Evolutionary conservation across 1,139 yeast genomes (phyloP).

Genomic region (Geotrichum aggregatum): DNA sequence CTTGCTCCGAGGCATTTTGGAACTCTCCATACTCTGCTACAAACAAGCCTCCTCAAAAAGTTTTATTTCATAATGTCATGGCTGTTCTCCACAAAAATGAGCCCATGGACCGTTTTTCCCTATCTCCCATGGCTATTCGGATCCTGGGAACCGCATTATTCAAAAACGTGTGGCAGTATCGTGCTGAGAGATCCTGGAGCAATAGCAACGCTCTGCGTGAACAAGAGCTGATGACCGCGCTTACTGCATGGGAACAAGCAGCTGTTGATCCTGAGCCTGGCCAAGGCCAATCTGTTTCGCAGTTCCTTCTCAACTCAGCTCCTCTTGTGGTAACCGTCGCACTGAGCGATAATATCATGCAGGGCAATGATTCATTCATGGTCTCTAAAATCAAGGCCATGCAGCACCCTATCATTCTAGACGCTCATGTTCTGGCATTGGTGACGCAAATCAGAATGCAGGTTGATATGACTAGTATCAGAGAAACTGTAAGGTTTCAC

Average conservation of each 20-base stretch:
- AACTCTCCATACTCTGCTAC: slow-evolving; percentile 20
- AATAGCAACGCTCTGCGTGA: not conserved
- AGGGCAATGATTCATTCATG: slow-evolving; percentile 3
- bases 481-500: slow-evolving; percentile 27
- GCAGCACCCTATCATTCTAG: slow-evolving; percentile 30
- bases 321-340: slow-evolving; percentile 9
- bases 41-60: not conserved
- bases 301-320: slow-evolving; percentile 11
- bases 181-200: slow-evolving; percentile 1
- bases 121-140: slow-evolving; percentile 20
- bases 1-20: slow-evolving; percentile 38
- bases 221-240: not conserved
- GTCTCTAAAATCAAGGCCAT: slow-evolving; percentile 23
- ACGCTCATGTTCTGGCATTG: slow-evolving; percentile 25
- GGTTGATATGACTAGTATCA: slow-evolving; percentile 27
- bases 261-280: slow-evolving; percentile 30
- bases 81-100: not conserved
- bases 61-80: slow-evolving; percentile 3
- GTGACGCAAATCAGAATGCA: slow-evolving; percentile 29
- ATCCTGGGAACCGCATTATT: slow-evolving; percentile 16
- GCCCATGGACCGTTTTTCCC: not conserved
- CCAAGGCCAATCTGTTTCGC: slow-evolving; percentile 29
- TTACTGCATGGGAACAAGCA: slow-evolving; percentile 22
- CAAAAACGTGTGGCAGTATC: slow-evolving; percentile 13
- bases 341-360: slow-evolving; percentile 4